These are phyloP conservation scores for Trichophyton benhamiae DNA, from an alignment of 2,329 filamentous ascomycete genomes.

Conservation along the genomic window DNA sequence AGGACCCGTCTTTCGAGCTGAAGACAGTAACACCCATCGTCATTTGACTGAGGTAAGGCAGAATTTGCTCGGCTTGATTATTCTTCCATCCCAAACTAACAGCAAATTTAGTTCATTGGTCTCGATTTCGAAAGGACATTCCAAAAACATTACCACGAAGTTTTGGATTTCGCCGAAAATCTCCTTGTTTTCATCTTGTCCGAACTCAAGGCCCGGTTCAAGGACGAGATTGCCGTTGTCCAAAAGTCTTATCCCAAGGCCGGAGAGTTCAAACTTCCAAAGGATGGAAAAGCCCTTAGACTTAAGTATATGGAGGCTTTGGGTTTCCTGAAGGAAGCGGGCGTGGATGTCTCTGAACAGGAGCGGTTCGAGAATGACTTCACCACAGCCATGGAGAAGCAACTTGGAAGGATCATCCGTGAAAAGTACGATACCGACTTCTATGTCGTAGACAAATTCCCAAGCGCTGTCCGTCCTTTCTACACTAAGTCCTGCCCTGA, in stretches of 20 bases:
- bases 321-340: constrained; percentile 36
- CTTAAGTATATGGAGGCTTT: constrained; percentile 41
- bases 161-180: constrained; percentile 38
- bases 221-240: constrained; percentile 34
- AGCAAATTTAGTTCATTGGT: constrained; percentile 33
- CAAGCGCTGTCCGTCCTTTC: constrained; percentile 74
- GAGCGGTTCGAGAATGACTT: constrained; percentile 38
- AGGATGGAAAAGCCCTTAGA: constrained; percentile 37
- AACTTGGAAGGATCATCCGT: constrained; percentile 73
- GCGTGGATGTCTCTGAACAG: constrained; percentile 39
- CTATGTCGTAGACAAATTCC: constrained; percentile 95
- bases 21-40: constrained; percentile 55
- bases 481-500: constrained; percentile 73
- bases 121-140: constrained; percentile 43
- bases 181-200: constrained; percentile 39
- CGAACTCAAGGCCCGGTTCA: constrained; percentile 34
- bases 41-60: constrained; percentile 48
- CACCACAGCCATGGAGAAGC: constrained; percentile 42
- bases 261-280: constrained; percentile 39
- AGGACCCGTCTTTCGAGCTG: constrained; percentile 54
- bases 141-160: constrained; percentile 40
- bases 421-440: constrained; percentile 91
- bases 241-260: constrained; percentile 40
- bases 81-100: background rate
- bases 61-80: background rate